Percentiles rank a stretch among this genome's conserved stretches.
These are phyloP conservation scores for Calocybe gambosa DNA, from an alignment of 1,284 basidiomycete genomes.

Conservation along the genomic window DNA sequence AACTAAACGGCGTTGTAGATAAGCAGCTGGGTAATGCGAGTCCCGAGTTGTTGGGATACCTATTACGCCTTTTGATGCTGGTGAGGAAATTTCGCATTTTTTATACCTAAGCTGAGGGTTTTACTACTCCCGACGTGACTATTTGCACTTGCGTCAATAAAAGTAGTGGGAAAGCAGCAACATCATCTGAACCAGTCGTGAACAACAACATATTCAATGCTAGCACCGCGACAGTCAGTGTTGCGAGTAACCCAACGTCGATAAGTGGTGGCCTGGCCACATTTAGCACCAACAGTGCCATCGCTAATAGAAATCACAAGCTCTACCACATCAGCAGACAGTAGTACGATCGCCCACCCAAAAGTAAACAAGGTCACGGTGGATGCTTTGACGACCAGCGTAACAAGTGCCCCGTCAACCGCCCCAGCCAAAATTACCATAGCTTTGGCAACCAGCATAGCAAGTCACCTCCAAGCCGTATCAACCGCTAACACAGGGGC, in stretches of 20 bases:
- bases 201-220: too few species aligned
- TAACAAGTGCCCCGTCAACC: neutral
- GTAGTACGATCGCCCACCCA: neutral
- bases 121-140: slow-evolving; percentile 27
- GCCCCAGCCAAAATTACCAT: neutral
- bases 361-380: neutral
- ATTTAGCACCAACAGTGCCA: slow-evolving; percentile 5
- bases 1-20: slow-evolving; percentile 35
- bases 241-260: neutral
- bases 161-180: neutral
- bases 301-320: neutral
- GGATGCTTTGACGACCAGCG: slow-evolving; percentile 3
- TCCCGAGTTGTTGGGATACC: slow-evolving; percentile 30
- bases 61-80: slow-evolving; percentile 29
- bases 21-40: slow-evolving; percentile 35
- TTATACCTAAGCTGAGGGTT: slow-evolving; percentile 16
- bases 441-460: too few species aligned
- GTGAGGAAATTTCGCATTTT: slow-evolving; percentile 18
- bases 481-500: too few species aligned
- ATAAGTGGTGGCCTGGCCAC: neutral
- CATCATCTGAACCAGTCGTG: neutral
- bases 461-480: too few species aligned
- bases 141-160: slow-evolving; percentile 26
- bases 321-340: neutral
- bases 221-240: neutral